Evolutionary conservation across 345 rosid genomes (phyloP).

Genomic region (Dipteronia dyeriana): DNA sequence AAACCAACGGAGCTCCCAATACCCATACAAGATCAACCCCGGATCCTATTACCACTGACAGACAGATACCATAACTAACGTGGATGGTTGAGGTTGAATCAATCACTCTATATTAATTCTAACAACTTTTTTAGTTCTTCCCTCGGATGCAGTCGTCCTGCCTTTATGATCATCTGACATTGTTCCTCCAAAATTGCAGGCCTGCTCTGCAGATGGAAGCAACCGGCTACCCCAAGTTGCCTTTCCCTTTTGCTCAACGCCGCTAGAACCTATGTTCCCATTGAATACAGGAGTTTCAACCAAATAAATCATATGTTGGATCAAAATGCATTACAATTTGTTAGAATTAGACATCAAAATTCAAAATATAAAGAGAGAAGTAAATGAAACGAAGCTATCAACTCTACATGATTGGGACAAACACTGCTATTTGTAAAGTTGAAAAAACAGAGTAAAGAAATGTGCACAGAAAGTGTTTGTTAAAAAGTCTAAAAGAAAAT

Average conservation of each 20-base stretch:
- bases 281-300: neutral
- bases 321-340: neutral
- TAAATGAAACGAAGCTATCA: too few relatives aligned
- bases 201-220: conserved; percentile 37
- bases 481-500: too few relatives aligned
- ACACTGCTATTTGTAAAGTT: too few relatives aligned
- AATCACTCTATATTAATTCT: conserved; percentile 73
- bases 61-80: neutral
- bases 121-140: conserved; percentile 55
- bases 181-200: conserved; percentile 9
- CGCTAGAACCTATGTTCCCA: conserved; percentile 34
- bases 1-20: too few relatives aligned
- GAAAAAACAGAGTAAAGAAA: too few relatives aligned
- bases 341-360: neutral
- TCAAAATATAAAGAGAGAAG: too few relatives aligned
- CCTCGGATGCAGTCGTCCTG: conserved; percentile 22
- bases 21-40: neutral
- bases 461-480: too few relatives aligned
- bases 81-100: neutral
- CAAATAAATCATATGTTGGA: neutral
- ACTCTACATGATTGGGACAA: too few relatives aligned
- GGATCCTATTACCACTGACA: neutral
- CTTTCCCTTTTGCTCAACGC: conserved; percentile 18
- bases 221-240: conserved; percentile 35
- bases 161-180: conserved; percentile 1